Percentiles rank a stretch among this genome's conserved stretches.
Evolutionary conservation across 306 rosid genomes (phyloP).

Genomic region (Cicer yamashitae): DNA sequence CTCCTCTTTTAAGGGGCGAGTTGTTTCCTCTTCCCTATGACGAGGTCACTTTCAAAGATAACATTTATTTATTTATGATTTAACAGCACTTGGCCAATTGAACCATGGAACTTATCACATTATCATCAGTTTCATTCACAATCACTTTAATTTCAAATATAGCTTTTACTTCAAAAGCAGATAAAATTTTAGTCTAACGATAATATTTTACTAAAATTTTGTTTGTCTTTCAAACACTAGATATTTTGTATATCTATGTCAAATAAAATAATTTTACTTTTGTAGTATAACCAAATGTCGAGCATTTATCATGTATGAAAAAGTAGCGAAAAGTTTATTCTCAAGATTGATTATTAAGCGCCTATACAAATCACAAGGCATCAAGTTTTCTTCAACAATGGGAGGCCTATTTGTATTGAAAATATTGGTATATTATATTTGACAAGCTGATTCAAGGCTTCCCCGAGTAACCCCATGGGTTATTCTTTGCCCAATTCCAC

Average conservation of each 20-base stretch:
- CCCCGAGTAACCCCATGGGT: slow-evolving; percentile 79
- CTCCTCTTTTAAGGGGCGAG: too few species aligned
- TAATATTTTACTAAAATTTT: not conserved
- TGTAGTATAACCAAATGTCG: not conserved
- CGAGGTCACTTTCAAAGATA: not conserved
- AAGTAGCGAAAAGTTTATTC: slow-evolving; percentile 1
- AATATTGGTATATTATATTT: slow-evolving; percentile 1
- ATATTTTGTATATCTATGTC: not conserved
- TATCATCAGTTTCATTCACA: not conserved
- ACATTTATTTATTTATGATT: not conserved
- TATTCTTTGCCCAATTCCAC: slow-evolving; percentile 93
- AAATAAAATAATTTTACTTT: not conserved
- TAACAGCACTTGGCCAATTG: not conserved
- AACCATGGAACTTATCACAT: not conserved
- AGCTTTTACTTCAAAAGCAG: slow-evolving; percentile 3
- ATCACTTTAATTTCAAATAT: not conserved
- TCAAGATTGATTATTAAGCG: not conserved
- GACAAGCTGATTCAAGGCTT: slow-evolving; percentile 46
- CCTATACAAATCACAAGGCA: slow-evolving; percentile 4
- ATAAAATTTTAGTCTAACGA: slow-evolving; percentile 3
- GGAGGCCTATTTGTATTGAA: not conserved
- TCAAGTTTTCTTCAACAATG: slow-evolving; percentile 21
- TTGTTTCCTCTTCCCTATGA: not conserved
- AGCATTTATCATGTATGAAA: not conserved
- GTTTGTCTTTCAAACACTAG: not conserved